Evolutionary conservation across 805 yeast genomes (phyloP).

Genomic region (Schwanniomyces yamadae): DNA sequence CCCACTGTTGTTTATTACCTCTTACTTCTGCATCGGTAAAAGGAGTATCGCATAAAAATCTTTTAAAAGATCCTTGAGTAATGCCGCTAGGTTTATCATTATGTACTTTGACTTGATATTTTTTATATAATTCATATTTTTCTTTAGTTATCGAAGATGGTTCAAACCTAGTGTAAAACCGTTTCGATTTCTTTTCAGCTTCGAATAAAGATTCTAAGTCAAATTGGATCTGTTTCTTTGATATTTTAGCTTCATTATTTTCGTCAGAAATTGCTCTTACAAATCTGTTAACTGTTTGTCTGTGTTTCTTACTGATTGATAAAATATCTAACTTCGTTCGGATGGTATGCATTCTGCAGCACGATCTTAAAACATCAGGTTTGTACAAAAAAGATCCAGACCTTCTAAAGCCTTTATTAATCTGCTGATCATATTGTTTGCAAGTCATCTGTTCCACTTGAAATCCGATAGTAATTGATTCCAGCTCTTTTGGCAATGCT

Average conservation of each 20-base stretch:
- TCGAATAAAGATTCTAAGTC: slow-evolving; percentile 32
- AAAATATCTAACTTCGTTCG: slow-evolving; percentile 53
- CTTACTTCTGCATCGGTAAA: slow-evolving; percentile 35
- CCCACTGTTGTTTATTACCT: slow-evolving; percentile 38
- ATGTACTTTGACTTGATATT: slow-evolving; percentile 73
- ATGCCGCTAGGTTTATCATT: slow-evolving; percentile 53
- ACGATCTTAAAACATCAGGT: slow-evolving; percentile 66
- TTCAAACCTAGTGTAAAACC: slow-evolving; percentile 49
- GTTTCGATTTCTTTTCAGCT: slow-evolving; percentile 37
- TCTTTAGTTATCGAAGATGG: slow-evolving; percentile 52
- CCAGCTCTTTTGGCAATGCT: slow-evolving; percentile 9
- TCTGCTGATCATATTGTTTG: slow-evolving; percentile 57
- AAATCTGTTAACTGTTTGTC: slow-evolving; percentile 64
- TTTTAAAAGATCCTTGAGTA: slow-evolving; percentile 46
- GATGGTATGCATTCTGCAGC: slow-evolving; percentile 80
- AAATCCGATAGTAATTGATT: slow-evolving; percentile 33
- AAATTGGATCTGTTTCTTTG: slow-evolving; percentile 12
- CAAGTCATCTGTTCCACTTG: slow-evolving; percentile 46
- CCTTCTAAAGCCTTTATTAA: slow-evolving; percentile 76
- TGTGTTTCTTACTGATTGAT: slow-evolving; percentile 60
- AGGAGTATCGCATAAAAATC: slow-evolving; percentile 72
- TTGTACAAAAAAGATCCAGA: slow-evolving; percentile 67
- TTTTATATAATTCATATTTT: slow-evolving; percentile 60
- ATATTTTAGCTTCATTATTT: slow-evolving; percentile 1
- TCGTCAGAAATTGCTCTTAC: slow-evolving; percentile 33